These are phyloP conservation scores for Fusarium fracticaudum DNA, from an alignment of 2,329 filamentous ascomycete species.

Conservation along the genomic window DNA sequence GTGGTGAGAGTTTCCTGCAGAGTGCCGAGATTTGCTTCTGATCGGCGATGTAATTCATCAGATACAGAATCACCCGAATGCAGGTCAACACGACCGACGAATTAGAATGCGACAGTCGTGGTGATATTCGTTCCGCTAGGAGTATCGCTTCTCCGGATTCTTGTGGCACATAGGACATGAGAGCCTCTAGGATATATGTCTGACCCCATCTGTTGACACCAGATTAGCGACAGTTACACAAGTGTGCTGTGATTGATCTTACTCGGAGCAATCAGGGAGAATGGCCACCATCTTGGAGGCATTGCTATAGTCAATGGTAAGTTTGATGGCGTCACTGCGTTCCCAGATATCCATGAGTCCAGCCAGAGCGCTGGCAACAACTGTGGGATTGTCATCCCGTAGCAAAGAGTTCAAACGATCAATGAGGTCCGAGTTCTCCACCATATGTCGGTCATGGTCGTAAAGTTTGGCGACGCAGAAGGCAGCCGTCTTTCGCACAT, in stretches of 20 bases:
- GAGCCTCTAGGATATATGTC: constrained; percentile 95
- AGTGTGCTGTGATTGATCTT: constrained; percentile 51
- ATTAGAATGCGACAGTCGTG: constrained; percentile 96
- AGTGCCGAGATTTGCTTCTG: constrained; percentile 87
- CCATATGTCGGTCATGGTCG: constrained; percentile 90
- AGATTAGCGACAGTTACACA: constrained; percentile 14
- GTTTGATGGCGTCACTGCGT: constrained; percentile 93
- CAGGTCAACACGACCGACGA: constrained; percentile 96
- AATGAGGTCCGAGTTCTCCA: constrained; percentile 91
- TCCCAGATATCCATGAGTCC: constrained; percentile 98
- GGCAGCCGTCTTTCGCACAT: constrained; percentile 96
- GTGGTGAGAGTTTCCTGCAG: constrained; percentile 93
- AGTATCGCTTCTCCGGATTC: constrained; percentile 88
- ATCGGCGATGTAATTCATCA: constrained; percentile 98
- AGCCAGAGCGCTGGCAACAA: constrained; percentile 93
- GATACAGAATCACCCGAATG: constrained; percentile 93
- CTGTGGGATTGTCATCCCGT: constrained; percentile 95
- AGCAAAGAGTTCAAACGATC: constrained; percentile 89
- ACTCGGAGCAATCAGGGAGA: constrained; percentile 96
- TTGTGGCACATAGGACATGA: constrained; percentile 97
- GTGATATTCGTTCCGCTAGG: constrained; percentile 91
- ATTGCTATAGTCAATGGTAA: constrained; percentile 97
- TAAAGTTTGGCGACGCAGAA: constrained; percentile 98
- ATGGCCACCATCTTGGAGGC: constrained; percentile 99
- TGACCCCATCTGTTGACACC: constrained; percentile 82